A percentile compares a stretch with the other conserved stretches of the same genome.
phyloP scores from a whole-genome alignment of 306 rosid genomes.

The Pachyrhizus erosus region DNA sequence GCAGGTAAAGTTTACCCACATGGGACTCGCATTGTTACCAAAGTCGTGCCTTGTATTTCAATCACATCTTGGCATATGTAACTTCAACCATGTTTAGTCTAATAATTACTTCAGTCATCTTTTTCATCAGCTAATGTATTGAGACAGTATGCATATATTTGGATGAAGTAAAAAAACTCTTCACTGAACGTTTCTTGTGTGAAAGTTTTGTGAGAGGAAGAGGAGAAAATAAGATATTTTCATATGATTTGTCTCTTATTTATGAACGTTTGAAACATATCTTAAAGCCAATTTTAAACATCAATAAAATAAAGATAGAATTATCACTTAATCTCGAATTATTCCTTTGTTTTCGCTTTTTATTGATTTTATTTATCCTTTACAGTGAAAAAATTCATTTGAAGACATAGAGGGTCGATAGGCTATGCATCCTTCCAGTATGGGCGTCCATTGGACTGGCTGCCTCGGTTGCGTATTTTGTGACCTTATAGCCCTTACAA shows the following conservation, averaged over 20 bases:
- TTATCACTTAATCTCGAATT: too few species aligned
- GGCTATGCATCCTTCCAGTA: too few species aligned
- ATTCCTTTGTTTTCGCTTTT: background rate
- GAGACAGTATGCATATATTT: background rate
- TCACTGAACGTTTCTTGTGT: background rate
- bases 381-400: background rate
- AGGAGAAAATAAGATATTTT: background rate
- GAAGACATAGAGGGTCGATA: background rate
- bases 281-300: background rate
- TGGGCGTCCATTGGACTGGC: too few species aligned
- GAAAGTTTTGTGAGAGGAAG: background rate
- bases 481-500: too few species aligned
- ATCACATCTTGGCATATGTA: background rate
- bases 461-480: too few species aligned
- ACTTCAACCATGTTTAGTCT: background rate
- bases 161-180: background rate
- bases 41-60: background rate
- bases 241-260: background rate
- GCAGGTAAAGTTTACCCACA: background rate
- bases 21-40: background rate
- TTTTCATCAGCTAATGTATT: background rate
- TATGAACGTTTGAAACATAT: background rate
- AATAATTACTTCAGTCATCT: background rate
- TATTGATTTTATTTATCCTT: too few species aligned
- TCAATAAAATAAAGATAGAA: too few species aligned